phyloP scores from a whole-genome alignment of 345 rosid genomes.

The Psidium guajava region DNA sequence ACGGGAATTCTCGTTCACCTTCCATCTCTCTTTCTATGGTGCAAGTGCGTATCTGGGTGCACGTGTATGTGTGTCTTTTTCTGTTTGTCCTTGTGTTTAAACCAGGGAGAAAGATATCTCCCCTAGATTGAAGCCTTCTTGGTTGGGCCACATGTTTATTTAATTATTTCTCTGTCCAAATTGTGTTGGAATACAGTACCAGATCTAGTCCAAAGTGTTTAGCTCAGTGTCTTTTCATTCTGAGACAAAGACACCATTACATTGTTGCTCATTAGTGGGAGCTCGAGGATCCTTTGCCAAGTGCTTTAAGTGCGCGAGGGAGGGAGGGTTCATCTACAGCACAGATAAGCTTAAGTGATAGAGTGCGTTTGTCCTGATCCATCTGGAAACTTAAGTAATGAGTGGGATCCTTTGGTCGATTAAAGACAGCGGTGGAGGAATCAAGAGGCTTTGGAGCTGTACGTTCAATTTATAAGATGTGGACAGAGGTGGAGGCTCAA shows the following conservation, averaged over 20 bases:
- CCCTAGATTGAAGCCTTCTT: neutral
- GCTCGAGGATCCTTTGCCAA: neutral
- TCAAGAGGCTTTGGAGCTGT: neutral
- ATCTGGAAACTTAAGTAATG: neutral
- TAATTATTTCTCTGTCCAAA: neutral
- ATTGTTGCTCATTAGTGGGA: neutral
- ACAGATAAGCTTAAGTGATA: neutral
- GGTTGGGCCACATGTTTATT: neutral
- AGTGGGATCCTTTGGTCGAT: neutral
- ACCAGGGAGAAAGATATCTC: neutral
- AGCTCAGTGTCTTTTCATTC: neutral
- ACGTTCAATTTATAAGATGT: neutral
- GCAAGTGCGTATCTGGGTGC: neutral
- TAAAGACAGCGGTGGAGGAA: neutral
- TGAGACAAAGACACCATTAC: neutral
- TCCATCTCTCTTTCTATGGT: neutral
- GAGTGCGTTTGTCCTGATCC: neutral
- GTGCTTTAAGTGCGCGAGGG: no score
- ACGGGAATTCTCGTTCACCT: neutral
- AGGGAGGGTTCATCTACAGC: no score
- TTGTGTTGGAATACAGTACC: neutral
- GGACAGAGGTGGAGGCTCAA: neutral
- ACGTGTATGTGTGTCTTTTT: neutral
- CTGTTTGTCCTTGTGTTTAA: neutral
- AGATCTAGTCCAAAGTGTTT: neutral